These are phyloP conservation scores for Closterium sp. DNA, from an alignment of 139 green algal genomes.

Conservation along the genomic window DNA sequence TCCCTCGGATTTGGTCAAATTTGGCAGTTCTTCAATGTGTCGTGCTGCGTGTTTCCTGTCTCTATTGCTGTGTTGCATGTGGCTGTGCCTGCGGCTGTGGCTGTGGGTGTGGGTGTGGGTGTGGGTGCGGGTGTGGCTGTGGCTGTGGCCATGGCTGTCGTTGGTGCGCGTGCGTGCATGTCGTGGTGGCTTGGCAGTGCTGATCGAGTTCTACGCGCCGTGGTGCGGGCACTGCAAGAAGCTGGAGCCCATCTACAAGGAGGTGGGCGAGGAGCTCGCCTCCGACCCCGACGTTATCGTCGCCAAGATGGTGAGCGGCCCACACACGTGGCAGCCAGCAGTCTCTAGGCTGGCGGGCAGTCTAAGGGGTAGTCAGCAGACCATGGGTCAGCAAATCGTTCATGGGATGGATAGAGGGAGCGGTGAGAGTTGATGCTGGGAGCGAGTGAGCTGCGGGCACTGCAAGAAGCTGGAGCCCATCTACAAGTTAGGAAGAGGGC, in stretches of 20 bases:
- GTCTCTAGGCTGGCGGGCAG: not conserved
- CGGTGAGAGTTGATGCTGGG: not conserved
- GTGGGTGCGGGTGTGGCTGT: not conserved
- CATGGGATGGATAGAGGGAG: not conserved
- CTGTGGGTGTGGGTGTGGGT: too few relatives aligned
- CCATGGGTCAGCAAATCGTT: not conserved
- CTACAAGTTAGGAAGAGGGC: too few relatives aligned
- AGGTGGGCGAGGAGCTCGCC: conserved; percentile 36
- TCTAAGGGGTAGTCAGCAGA: not conserved
- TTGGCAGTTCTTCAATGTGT: not conserved
- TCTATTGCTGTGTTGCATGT: too few relatives aligned
- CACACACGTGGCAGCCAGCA: not conserved
- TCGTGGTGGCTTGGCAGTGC: conserved; percentile 6
- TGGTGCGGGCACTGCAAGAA: conserved; percentile 72
- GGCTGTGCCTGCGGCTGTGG: not conserved
- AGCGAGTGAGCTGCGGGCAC: too few relatives aligned
- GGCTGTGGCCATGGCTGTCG: too few relatives aligned
- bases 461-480: not conserved
- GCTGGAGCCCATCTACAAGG: conserved; percentile 52
- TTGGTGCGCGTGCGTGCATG: not conserved
- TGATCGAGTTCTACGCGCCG: conserved; percentile 68
- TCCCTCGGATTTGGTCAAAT: too few relatives aligned
- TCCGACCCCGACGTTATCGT: conserved; percentile 33
- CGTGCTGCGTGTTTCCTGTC: too few relatives aligned
- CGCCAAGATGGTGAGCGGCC: conserved; percentile 36